phyloP scores from a whole-genome alignment of 2,329 filamentous ascomycete species.

The Pseudocercospora musae region DNA sequence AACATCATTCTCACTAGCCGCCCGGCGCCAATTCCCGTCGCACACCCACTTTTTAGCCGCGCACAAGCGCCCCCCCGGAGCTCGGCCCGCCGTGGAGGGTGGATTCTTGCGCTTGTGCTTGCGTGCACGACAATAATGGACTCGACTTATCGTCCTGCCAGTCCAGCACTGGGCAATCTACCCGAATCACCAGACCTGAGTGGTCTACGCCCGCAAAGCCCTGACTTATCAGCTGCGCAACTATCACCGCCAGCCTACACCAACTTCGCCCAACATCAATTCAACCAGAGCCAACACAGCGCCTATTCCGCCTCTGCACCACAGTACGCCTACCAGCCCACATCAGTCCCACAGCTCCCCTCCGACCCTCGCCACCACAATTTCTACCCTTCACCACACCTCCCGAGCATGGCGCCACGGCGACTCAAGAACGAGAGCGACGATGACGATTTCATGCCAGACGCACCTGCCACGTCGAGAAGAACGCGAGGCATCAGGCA shows the following conservation, averaged over 20 bases:
- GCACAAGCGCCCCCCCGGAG: not conserved
- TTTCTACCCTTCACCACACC: slow-evolving; percentile 16
- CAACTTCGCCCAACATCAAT: slow-evolving; percentile 17
- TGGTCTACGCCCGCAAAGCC: not conserved
- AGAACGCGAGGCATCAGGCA: slow-evolving; percentile 22
- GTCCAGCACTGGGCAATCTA: slow-evolving; percentile 22
- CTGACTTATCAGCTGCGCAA: not conserved
- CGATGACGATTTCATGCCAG: slow-evolving; percentile 34
- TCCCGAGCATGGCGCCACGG: slow-evolving; percentile 23
- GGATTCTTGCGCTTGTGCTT: not conserved
- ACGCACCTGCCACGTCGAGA: slow-evolving; percentile 23
- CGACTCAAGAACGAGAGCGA: slow-evolving; percentile 21
- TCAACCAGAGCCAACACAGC: slow-evolving; percentile 15
- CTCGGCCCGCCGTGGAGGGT: not conserved
- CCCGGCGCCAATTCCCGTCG: no score
- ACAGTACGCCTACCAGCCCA: slow-evolving; percentile 21
- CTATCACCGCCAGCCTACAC: not conserved
- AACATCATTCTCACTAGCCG: no score
- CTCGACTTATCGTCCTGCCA: slow-evolving; percentile 21
- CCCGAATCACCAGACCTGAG: slow-evolving; percentile 22
- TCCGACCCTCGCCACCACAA: slow-evolving; percentile 16
- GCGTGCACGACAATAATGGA: slow-evolving; percentile 8
- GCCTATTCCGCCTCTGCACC: slow-evolving; percentile 8
- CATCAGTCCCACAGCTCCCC: slow-evolving; percentile 22
- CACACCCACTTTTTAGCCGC: not conserved